A percentile compares a stretch with the other conserved stretches of the same genome.
phyloP scores from a whole-genome alignment of 768 basidiomycete species.

The Mycena amicta region DNA sequence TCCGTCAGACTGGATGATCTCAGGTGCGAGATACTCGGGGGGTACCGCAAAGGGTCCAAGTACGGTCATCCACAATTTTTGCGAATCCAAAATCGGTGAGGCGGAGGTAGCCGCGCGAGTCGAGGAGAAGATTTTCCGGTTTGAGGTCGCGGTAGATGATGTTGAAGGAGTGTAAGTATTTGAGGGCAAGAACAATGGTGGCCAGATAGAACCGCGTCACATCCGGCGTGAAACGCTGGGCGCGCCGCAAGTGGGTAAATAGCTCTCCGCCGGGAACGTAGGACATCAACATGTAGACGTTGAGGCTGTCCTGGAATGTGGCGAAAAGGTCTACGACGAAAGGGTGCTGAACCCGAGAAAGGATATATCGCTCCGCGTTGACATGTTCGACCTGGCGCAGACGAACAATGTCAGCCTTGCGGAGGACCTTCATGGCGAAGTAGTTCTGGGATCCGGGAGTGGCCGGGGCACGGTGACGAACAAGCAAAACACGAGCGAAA shows the following conservation, averaged over 20 bases:
- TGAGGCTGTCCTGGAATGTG: slow-evolving; percentile 93
- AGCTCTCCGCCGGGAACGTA: slow-evolving; percentile 97
- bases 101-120: slow-evolving; percentile 89
- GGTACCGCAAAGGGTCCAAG: slow-evolving; percentile 96
- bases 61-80: slow-evolving; percentile 95
- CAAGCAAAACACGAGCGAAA: slow-evolving; percentile 90
- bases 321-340: slow-evolving; percentile 97
- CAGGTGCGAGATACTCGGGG: slow-evolving; percentile 97
- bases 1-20: slow-evolving; percentile 96
- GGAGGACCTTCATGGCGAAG: slow-evolving; percentile 89
- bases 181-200: slow-evolving; percentile 91
- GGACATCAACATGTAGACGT: slow-evolving; percentile 98
- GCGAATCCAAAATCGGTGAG: slow-evolving; percentile 99
- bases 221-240: slow-evolving; percentile 93
- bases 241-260: slow-evolving; percentile 93
- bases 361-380: slow-evolving; percentile 92
- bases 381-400: slow-evolving; percentile 98
- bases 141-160: slow-evolving; percentile 99
- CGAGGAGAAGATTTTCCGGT: slow-evolving; percentile 97
- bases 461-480: slow-evolving; percentile 65
- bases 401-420: slow-evolving; percentile 82
- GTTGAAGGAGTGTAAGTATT: slow-evolving; percentile 93
- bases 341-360: slow-evolving; percentile 88
- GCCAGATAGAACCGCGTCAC: slow-evolving; percentile 98
- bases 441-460: slow-evolving; percentile 55